phyloP scores from a whole-genome alignment of 192 early-diverging fungal species.

The Podila epicladia region DNA sequence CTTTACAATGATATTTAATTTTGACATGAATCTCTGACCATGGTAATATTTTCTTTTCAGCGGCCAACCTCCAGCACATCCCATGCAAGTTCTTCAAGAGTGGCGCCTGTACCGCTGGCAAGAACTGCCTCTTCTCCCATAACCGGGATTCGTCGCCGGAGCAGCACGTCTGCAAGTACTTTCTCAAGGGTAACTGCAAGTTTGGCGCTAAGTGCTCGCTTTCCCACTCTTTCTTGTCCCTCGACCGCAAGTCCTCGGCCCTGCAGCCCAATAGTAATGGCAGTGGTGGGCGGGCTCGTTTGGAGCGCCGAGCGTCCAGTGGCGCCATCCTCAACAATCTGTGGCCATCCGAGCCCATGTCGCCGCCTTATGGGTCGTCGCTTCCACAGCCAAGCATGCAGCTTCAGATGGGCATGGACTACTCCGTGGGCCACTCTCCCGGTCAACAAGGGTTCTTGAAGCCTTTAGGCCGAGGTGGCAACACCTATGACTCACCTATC shows the following conservation, averaged over 20 bases:
- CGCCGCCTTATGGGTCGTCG: slow-evolving; percentile 30
- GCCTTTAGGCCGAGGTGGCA: slow-evolving; percentile 5
- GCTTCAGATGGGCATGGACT: slow-evolving; percentile 28
- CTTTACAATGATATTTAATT: no score
- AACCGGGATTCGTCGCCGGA: slow-evolving; percentile 69
- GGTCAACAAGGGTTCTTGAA: slow-evolving; percentile 31
- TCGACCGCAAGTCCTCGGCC: slow-evolving; percentile 44
- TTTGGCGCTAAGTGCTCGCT: slow-evolving; percentile 83
- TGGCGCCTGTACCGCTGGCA: slow-evolving; percentile 79
- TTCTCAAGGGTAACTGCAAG: slow-evolving; percentile 82
- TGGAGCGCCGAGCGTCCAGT: slow-evolving; percentile 43
- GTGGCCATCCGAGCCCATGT: slow-evolving; percentile 38
- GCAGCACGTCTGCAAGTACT: slow-evolving; percentile 78
- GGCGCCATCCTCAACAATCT: slow-evolving; percentile 39
- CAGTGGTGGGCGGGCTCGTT: slow-evolving; percentile 8
- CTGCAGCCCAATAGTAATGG: slow-evolving; percentile 12
- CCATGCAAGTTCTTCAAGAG: slow-evolving; percentile 86
- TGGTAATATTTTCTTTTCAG: slow-evolving; percentile 3
- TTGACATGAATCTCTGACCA: no score
- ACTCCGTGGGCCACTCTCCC: slow-evolving; percentile 16
- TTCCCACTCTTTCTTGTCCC: slow-evolving; percentile 55
- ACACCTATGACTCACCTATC: background rate
- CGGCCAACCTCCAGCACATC: slow-evolving; percentile 63
- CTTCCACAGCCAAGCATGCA: slow-evolving; percentile 11
- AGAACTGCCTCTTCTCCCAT: slow-evolving; percentile 80